These are phyloP conservation scores for Pleurotus giganteus DNA, from an alignment of 768 basidiomycete species.

Conservation along the genomic window DNA sequence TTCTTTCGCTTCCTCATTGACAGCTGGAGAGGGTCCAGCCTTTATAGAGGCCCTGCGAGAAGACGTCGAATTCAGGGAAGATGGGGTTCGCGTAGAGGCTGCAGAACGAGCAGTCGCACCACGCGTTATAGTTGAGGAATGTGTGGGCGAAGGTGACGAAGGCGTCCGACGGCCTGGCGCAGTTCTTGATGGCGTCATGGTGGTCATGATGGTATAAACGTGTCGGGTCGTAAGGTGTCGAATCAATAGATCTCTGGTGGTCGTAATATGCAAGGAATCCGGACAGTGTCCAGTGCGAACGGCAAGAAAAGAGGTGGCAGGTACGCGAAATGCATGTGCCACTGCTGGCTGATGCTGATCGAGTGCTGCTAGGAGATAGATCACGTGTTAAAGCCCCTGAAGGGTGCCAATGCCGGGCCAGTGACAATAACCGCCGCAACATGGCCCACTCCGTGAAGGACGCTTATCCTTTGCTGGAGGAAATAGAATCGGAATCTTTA, in stretches of 20 bases:
- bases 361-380: neutral
- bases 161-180: constrained; percentile 47
- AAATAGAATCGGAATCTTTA: constrained; percentile 32
- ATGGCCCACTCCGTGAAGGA: neutral
- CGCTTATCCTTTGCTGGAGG: constrained; percentile 24
- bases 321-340: constrained; percentile 9
- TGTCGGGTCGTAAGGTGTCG: constrained; percentile 6
- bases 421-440: neutral
- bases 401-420: neutral
- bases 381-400: too few relatives aligned
- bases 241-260: neutral
- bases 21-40: constrained; percentile 34
- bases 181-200: constrained; percentile 44
- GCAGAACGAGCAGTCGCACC: constrained; percentile 67
- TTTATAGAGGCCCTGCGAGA: constrained; percentile 53
- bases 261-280: neutral
- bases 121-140: constrained; percentile 40
- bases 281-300: neutral
- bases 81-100: constrained; percentile 52
- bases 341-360: neutral
- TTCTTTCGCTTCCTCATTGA: constrained; percentile 48
- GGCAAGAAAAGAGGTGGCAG: constrained; percentile 6
- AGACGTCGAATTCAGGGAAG: constrained; percentile 46
- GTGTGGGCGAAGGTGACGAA: constrained; percentile 39
- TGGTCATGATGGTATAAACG: constrained; percentile 33